phyloP scores from a whole-genome alignment of 228 moss, liverwort and hornwort species.

The Sphagnum fallax region DNA sequence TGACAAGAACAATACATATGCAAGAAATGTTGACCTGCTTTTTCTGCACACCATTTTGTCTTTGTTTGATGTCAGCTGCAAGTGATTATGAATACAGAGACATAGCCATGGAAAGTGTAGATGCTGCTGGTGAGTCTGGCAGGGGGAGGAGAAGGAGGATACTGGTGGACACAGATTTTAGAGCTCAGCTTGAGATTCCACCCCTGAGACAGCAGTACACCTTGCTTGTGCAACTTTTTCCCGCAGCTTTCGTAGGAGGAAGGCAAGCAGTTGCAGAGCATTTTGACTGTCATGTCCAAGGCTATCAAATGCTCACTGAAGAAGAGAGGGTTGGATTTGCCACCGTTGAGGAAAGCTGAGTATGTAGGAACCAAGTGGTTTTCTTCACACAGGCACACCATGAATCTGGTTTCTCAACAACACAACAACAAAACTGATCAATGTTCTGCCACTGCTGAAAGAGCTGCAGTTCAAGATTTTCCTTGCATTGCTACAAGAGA shows the following conservation, averaged over 20 bases:
- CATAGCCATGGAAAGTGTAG: conserved; percentile 7
- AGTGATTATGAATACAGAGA: conserved; percentile 38
- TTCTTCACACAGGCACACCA: conserved; percentile 29
- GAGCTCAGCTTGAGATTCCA: conserved; percentile 37
- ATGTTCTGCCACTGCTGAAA: neutral
- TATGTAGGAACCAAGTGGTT: conserved; percentile 43
- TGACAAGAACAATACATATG: too few relatives aligned
- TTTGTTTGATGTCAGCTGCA: conserved; percentile 4
- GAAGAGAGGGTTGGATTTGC: conserved; percentile 34
- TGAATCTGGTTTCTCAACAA: conserved; percentile 13
- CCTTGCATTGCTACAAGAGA: conserved; percentile 48
- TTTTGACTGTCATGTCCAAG: conserved; percentile 36
- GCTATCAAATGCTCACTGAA: conserved; percentile 29
- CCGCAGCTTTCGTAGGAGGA: conserved; percentile 22
- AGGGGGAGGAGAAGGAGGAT: conserved; percentile 9
- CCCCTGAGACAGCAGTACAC: conserved; percentile 22
- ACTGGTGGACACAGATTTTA: conserved; percentile 34
- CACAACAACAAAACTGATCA: too few relatives aligned
- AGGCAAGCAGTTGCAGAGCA: conserved; percentile 24
- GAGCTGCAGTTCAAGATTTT: conserved; percentile 10
- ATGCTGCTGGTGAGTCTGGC: too few relatives aligned
- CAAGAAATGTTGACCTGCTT: too few relatives aligned
- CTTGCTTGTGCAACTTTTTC: conserved; percentile 17
- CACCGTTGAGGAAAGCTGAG: conserved; percentile 49
- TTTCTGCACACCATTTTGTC: conserved; percentile 6